Evolutionary conservation across 306 rosid species (phyloP).

Genomic region (Glycine tomentella): DNA sequence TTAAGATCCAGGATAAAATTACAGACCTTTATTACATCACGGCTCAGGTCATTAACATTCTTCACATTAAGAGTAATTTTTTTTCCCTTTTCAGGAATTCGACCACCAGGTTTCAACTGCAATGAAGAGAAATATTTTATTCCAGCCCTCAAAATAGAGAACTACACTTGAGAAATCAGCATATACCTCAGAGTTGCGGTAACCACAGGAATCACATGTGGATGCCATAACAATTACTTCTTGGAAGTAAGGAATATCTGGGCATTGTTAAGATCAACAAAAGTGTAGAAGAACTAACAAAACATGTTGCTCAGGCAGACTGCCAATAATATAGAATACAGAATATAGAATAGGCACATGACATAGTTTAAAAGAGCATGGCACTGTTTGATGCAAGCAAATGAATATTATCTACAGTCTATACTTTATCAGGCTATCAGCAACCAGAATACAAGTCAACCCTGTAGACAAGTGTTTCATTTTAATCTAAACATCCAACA

Average conservation of each 20-base stretch:
- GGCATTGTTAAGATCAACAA: slow-evolving; percentile 57
- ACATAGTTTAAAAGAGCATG: not conserved
- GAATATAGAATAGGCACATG: not conserved
- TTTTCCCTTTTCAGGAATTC: slow-evolving; percentile 87
- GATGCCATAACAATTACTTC: slow-evolving; percentile 98
- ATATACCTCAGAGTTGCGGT: slow-evolving; percentile 96
- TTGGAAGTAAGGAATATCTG: slow-evolving; percentile 97
- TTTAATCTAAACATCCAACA: slow-evolving; percentile 1
- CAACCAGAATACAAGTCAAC: slow-evolving; percentile 31
- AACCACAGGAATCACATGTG: slow-evolving; percentile 93
- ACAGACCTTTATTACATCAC: slow-evolving; percentile 94
- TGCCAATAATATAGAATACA: slow-evolving; percentile 1
- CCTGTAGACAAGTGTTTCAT: not conserved
- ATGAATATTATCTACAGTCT: slow-evolving; percentile 19
- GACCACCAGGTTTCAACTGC: slow-evolving; percentile 97
- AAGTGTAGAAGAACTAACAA: slow-evolving; percentile 32
- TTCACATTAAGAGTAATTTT: slow-evolving; percentile 68
- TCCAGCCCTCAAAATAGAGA: slow-evolving; percentile 37
- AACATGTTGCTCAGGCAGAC: slow-evolving; percentile 34
- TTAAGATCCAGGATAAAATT: slow-evolving; percentile 11
- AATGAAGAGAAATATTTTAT: slow-evolving; percentile 38
- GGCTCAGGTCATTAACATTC: slow-evolving; percentile 77
- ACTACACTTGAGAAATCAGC: slow-evolving; percentile 34
- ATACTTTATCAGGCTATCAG: not conserved
- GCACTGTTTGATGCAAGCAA: not conserved